Evolutionary conservation across 306 rosid genomes (phyloP), one percentile per base, ranked within the genome.

Genomic region (Herpetospermum pedunculosum): DNA sequence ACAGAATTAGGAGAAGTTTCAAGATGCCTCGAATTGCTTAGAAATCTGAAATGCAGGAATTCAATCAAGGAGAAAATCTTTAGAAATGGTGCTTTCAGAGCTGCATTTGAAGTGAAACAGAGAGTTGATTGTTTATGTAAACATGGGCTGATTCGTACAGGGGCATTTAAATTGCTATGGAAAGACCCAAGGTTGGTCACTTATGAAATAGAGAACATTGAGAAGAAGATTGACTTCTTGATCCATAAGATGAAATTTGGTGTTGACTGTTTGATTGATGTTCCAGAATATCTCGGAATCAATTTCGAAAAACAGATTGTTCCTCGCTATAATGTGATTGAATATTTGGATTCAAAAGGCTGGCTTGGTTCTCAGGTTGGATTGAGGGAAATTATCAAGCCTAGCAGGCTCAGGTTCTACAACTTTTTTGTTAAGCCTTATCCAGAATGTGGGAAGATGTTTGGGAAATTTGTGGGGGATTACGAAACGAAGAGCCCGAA

Each of bases 341-440:
- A 89, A 81, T 85, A 89, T 80, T 81, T 93, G 86, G 85, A 77
- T 73, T 90, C 87, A 64, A 86, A 76, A 68, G 90, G 89, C 25
- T 92, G 92, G 25, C 79, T 93, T 76, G 91, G 86, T 67, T 86
- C 78, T 78, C 80, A 87, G 67, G 63, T 93, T 67, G 86, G 88
- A 54, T 81, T 91, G 80, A 87, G 77, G 77, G 92, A 87, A 57
- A 25, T 93, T 75, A 81, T 93, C 74, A 91, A 80, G 80, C 97
- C 94, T 34, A 86, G 89, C 75, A 90, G 96, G 85, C 85, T 93
- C 58, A 77, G 75, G 68, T 93, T 93, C 86, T 90, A 89, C 67
- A 93, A 93, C 81, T 86, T 87, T 52, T 93, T 86, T 68, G 98
- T 90, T 18, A 90, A 91, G 82, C 97, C 96, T 8, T 93, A 90